These are phyloP conservation scores for Plasmodium sp. DNA, from an alignment of 169 alveolate genomes.

Conservation along the genomic window DNA sequence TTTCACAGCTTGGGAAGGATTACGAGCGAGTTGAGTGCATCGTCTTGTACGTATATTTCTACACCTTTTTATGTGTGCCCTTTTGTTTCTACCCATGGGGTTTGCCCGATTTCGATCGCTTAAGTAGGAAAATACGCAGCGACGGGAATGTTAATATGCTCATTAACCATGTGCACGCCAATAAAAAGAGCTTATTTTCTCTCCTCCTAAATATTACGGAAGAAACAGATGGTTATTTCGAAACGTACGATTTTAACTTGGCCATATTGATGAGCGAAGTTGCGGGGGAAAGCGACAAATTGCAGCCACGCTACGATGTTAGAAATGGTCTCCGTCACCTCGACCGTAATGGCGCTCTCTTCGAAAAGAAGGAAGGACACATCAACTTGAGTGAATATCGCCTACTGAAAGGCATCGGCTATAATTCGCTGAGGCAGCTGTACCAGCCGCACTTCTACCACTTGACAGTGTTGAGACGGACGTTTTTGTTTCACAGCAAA, in stretches of 20 bases:
- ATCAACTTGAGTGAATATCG: conserved; percentile 34
- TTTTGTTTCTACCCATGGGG: conserved; percentile 48
- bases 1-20: not conserved
- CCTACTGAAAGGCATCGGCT: conserved; percentile 29
- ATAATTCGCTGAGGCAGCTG: conserved; percentile 54
- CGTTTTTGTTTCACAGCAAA: conserved; percentile 22
- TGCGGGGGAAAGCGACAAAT: not conserved
- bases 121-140: conserved; percentile 41
- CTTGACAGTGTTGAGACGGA: conserved; percentile 45
- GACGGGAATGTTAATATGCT: conserved; percentile 59
- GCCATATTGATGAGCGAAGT: conserved; percentile 12
- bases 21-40: conserved; percentile 24
- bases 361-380: not conserved
- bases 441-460: conserved; percentile 64
- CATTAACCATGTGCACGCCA: not conserved
- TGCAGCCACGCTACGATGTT: not conserved
- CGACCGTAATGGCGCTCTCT: not conserved
- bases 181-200: conserved; percentile 19
- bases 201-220: conserved; percentile 18
- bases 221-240: conserved; percentile 5
- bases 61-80: conserved; percentile 64
- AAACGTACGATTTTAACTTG: conserved; percentile 43
- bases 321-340: not conserved
- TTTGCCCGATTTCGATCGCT: not conserved
- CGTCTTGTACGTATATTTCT: conserved; percentile 54